Base-by-base conservation (phyloP, 176 grass and related monocot genomes). In the Rhynchospora tenuis region DNA sequence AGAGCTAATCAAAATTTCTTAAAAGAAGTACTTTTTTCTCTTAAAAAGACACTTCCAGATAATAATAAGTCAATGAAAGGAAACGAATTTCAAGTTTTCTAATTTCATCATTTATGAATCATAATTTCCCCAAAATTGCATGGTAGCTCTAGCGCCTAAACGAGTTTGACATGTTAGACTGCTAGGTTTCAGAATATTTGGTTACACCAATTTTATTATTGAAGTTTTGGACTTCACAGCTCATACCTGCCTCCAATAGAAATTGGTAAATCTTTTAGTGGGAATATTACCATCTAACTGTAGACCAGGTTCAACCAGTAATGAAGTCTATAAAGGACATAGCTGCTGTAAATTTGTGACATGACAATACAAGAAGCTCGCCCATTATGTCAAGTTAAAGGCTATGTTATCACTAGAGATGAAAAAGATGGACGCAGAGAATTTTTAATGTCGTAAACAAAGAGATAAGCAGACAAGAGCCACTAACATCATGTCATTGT, bases 311-410 rank as follows among this genome's bases (percentile, higher is more conserved):
- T 17, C 47, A 82, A 23, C 3, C 11, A 20, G 12, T 2, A 8
- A n/a, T 0, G 1, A 82, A 28, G 14, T 47, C 59, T 62, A 46
- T 44, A 64, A 47, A 26, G 44, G 43, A 2, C 55, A 64, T 48
- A 27, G 80, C 20, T 67, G n/a, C 19, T 55, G 73, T 76, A 55
- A 76, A 27, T 78, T 13, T 84, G 58, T 17, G 91, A 90, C 83
- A 83, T 82, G 91, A 93, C 91, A 87, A 93, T 61, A 85, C 89
- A 60, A n/a, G 69, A 67, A 61, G 87, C 77, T 55, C 70, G 19
- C 28, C 66, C 83, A 85, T 85, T 77, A 85, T 85, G 83, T 55
- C 43, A 60, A 75, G 70, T 85, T 85, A 85, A 85, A 85, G 67
- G 83, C 72, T 77, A 85, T 26, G 70, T 85, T 85, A 76, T 77